phyloP scores from a whole-genome alignment of 768 basidiomycete genomes.

The Pisolithus marmoratus region DNA sequence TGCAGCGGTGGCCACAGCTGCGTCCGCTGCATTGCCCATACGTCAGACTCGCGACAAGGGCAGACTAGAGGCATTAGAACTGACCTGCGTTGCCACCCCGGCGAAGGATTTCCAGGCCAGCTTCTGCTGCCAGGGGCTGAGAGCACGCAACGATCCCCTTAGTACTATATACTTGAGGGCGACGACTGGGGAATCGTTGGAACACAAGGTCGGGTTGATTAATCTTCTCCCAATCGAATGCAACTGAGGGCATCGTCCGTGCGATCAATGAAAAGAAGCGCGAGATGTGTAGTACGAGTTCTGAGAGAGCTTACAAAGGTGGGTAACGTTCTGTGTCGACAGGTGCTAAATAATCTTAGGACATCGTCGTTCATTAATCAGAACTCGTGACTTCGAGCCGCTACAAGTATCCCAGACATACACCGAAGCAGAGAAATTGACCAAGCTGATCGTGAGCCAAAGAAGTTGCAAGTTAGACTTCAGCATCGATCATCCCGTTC shows the following conservation, averaged over 20 bases:
- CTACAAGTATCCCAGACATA: too few species aligned
- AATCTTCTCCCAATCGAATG: slow-evolving; percentile 55
- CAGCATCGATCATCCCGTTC: neutral
- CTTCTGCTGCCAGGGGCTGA: slow-evolving; percentile 88
- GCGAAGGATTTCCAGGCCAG: slow-evolving; percentile 85
- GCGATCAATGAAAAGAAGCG: neutral
- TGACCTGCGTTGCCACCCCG: slow-evolving; percentile 94
- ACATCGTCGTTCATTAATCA: too few species aligned
- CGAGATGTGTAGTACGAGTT: neutral
- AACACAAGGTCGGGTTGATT: slow-evolving; percentile 61
- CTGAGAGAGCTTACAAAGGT: too few species aligned
- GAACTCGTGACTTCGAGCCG: too few species aligned
- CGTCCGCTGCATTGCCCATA: slow-evolving; percentile 58
- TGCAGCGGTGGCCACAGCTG: slow-evolving; percentile 89
- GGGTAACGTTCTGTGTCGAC: too few species aligned
- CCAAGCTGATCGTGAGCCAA: too few species aligned
- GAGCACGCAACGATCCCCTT: slow-evolving; percentile 86
- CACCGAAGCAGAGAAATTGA: too few species aligned
- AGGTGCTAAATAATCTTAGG: too few species aligned
- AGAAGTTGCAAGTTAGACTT: neutral
- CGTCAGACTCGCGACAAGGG: neutral
- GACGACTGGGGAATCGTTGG: slow-evolving; percentile 72
- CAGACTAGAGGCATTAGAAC: slow-evolving; percentile 9
- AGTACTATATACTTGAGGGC: slow-evolving; percentile 81
- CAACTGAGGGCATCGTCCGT: slow-evolving; percentile 22